Percentiles rank a stretch among this genome's conserved stretches.
Evolutionary conservation across 805 yeast genomes (phyloP).

Genomic region (Yueomyces sinensis): DNA sequence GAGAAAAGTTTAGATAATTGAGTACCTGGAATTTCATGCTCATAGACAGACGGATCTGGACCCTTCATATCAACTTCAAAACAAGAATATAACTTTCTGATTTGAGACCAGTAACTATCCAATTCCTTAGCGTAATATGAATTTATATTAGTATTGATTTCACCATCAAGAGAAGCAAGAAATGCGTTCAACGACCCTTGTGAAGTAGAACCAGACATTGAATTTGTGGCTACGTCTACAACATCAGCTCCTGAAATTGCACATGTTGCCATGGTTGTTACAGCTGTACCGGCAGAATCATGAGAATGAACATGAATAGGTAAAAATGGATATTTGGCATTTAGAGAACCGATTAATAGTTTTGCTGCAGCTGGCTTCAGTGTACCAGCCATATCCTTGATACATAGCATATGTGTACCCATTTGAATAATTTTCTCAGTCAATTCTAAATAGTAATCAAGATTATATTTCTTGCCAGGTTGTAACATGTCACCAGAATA

Average conservation of each 20-base stretch:
- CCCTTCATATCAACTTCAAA: conserved; percentile 98
- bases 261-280: conserved; percentile 86
- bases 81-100: conserved; percentile 88
- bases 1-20: conserved; percentile 91
- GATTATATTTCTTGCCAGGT: conserved; percentile 88
- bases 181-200: conserved; percentile 92
- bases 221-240: conserved; percentile 91
- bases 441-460: conserved; percentile 71
- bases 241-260: conserved; percentile 95
- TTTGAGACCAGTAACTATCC: conserved; percentile 95
- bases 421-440: conserved; percentile 71
- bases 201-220: conserved; percentile 95
- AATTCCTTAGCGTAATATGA: conserved; percentile 58
- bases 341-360: conserved; percentile 59
- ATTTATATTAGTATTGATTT: conserved; percentile 57
- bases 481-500: conserved; percentile 96
- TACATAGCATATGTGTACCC: conserved; percentile 95
- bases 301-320: conserved; percentile 98
- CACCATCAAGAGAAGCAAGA: conserved; percentile 81
- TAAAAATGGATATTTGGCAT: conserved; percentile 75
- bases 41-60: conserved; percentile 96
- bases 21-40: conserved; percentile 98
- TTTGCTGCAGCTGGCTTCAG: conserved; percentile 88
- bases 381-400: conserved; percentile 99
- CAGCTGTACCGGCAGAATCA: conserved; percentile 98